Evolutionary conservation across 768 basidiomycete genomes (phyloP), one percentile per base, ranked within the genome.

Genomic region (Mycena galopus): DNA sequence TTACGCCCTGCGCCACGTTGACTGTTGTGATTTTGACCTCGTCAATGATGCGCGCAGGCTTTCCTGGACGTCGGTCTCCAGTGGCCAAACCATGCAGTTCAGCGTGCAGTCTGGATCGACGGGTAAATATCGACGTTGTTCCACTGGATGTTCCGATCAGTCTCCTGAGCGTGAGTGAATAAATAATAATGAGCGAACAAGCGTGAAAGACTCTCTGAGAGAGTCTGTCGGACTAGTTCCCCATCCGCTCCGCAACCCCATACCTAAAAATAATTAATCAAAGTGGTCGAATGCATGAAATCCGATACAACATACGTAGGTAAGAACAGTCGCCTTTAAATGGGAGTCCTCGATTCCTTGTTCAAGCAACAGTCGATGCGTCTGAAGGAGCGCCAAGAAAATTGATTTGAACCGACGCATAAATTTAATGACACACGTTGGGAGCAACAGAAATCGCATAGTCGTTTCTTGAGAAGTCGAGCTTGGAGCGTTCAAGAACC

Each of bases 381-480:
- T 67, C 73, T 70, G n/a, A 16, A 47, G 16, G 14, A 47, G 4
- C 7, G 10, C 51, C 12, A 30, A 32, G 17, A 39, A 11, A 33
- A n/a, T 63, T 29, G 32, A 23, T 27, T 1, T 25, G 50, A 9
- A 44, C 23, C 3, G 39, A 30, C 33, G 16, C 29, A 8, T 23
- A 29, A 4, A 32, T 14, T 27, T 33, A 19, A 27, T 32, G 27
- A 55, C 70, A 29, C 37, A 72, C 73, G 47, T 74, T 71, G 2
- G 73, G 65, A 16, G 70, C 70, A 50, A 74, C 42, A 29, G 69
- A 71, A 19, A 74, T 74, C 21, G 73, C 70, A 65, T 71, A 74
- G 35, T 74, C 73, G 47, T 74, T 74, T 53, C 62, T 71, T 42
- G 65, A 35, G n/a, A 74, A 74, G 16, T 74, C 73, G 14, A 74